A percentile compares a stretch with the other conserved stretches of the same genome.
These are phyloP conservation scores for Camelina hispida DNA, from an alignment of 345 rosid genomes.

Conservation along the genomic window DNA sequence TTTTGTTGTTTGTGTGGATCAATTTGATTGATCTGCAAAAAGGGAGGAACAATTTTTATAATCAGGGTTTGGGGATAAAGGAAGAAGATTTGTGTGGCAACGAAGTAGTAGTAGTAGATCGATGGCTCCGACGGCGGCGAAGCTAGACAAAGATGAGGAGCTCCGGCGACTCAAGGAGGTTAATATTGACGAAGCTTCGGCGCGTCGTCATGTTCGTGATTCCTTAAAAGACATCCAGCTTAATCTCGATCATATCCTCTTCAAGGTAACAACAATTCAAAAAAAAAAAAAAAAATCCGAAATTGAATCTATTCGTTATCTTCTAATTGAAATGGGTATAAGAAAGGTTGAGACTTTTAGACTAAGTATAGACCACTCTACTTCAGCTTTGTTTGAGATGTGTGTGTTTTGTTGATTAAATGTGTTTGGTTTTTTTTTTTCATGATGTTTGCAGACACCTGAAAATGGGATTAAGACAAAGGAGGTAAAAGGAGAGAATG, in stretches of 20 bases:
- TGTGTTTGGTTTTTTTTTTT: background rate
- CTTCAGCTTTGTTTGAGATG: constrained; percentile 18
- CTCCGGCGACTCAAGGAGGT: constrained; percentile 62
- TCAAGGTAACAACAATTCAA: constrained; percentile 54
- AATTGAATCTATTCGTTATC: background rate
- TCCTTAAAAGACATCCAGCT: constrained; percentile 77
- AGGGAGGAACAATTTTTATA: background rate
- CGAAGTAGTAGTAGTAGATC: constrained; percentile 28
- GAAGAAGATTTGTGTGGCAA: constrained; percentile 37
- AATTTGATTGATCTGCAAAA: constrained; percentile 27
- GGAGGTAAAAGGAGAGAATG: constrained; percentile 59
- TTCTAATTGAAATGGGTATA: constrained; percentile 17
- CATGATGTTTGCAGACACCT: constrained; percentile 62
- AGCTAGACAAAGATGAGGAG: constrained; percentile 55
- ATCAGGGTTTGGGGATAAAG: constrained; percentile 42
- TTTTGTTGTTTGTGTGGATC: constrained; percentile 10
- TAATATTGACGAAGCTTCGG: constrained; percentile 74
- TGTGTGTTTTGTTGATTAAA: background rate
- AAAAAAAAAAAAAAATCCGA: background rate
- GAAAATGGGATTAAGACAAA: constrained; percentile 63
- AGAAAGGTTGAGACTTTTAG: constrained; percentile 34
- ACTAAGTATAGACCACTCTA: background rate
- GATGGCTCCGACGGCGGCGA: constrained; percentile 49
- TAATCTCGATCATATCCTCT: constrained; percentile 77
- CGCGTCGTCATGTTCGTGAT: constrained; percentile 77